A percentile compares a stretch with the other conserved stretches of the same genome.
Conservation (phyloP, 2,329 filamentous ascomycete species). For the Knufia fluminis region DNA sequence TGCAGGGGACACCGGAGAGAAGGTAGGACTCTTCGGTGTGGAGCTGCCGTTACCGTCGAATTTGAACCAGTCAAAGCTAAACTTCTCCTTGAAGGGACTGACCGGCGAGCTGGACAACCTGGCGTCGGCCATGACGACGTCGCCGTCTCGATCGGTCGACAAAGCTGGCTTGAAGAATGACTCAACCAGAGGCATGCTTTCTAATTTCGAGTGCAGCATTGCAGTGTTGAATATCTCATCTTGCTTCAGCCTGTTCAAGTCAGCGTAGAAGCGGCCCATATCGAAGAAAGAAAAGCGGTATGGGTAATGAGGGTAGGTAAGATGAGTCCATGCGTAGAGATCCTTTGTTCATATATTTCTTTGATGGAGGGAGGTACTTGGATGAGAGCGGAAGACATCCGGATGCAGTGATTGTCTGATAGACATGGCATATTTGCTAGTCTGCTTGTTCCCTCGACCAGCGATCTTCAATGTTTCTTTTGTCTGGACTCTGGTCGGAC, state of each 20-base stretch:
- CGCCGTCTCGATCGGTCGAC: background rate
- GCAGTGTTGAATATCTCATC: background rate
- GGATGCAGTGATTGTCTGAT: slow-evolving; percentile 1
- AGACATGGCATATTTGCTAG: background rate
- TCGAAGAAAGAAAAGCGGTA: background rate
- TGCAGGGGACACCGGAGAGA: background rate
- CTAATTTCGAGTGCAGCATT: background rate
- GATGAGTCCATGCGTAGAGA: background rate
- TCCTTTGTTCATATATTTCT: slow-evolving; percentile 2
- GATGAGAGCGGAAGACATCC: background rate
- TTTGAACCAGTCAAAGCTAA: slow-evolving; percentile 9
- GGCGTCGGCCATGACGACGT: slow-evolving; percentile 1
- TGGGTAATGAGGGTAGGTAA: background rate
- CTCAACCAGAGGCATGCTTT: slow-evolving; percentile 1
- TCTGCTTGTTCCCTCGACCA: background rate
- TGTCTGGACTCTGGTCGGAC: background rate
- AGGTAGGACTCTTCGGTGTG: background rate
- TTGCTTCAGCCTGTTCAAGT: background rate
- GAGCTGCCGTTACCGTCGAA: background rate
- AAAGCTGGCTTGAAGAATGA: background rate
- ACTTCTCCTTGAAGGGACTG: slow-evolving; percentile 5
- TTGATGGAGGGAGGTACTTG: background rate
- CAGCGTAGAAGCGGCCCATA: background rate
- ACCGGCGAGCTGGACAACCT: background rate
- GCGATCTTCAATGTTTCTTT: background rate